These are phyloP conservation scores for Gaeumannomyces sp. DNA, from an alignment of 2,329 filamentous ascomycete genomes.

Conservation along the genomic window DNA sequence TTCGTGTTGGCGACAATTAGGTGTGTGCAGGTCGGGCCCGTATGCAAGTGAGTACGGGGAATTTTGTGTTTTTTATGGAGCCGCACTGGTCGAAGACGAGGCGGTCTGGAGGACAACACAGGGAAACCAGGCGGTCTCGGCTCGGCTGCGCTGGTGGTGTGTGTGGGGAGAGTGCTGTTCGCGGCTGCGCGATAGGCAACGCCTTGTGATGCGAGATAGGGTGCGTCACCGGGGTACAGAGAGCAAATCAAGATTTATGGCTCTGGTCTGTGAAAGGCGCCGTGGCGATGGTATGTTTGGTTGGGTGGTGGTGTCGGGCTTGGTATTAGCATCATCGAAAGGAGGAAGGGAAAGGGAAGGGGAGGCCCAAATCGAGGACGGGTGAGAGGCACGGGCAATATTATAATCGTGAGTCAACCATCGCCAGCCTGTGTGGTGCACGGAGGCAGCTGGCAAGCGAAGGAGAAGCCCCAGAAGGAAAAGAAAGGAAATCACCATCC, in stretches of 20 bases:
- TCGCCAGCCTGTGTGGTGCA: conserved; percentile 19
- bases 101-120: neutral
- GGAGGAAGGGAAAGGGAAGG: neutral
- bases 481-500: conserved; percentile 2
- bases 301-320: neutral
- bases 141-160: neutral
- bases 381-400: conserved; percentile 5
- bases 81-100: neutral
- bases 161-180: neutral
- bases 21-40: conserved; percentile 4
- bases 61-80: neutral
- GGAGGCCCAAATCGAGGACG: neutral
- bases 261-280: neutral
- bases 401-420: conserved; percentile 9
- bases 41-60: neutral
- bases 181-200: neutral
- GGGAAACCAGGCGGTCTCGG: neutral
- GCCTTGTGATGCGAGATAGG: neutral
- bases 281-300: neutral
- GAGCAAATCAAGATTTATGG: neutral
- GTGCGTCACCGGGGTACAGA: neutral
- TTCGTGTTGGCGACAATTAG: neutral
- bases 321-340: neutral
- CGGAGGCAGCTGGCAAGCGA: conserved; percentile 6
- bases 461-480: neutral